Base-by-base conservation (phyloP, 306 rosid species). In the Coriaria nepalensis region DNA sequence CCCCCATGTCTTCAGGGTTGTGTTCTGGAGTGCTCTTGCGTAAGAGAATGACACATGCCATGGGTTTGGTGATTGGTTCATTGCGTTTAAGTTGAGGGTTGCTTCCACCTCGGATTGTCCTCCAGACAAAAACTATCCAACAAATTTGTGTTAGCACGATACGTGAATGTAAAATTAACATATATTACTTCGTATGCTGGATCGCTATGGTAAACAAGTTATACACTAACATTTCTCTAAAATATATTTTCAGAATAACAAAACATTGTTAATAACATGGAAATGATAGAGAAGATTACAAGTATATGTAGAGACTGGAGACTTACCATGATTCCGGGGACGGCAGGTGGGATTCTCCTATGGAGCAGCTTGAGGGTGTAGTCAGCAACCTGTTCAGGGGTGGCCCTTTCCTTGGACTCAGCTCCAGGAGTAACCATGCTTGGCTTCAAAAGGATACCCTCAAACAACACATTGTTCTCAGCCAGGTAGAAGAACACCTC, bases 361-460 rank as follows among this genome's bases (percentile, higher is more conserved):
- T 67, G 76, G 61, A 90, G 97, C 66, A 90, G 95, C 53, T 63
- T 73, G 72, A 90, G 92, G 59, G 97, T 90, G 78, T 84, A 84
- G 1, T 70, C 77, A 0, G 97, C 84, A 55, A 90, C 87, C 43
- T 73, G 57, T 40, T 66, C 29, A 41, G 97, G 97, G 56, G 82
- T 56, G 56, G 84, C 95, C 62, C n/a, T 76, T 0, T 84, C 85
- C 72, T 84, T 84, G 72, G 56, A 43, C 75, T 84, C 95, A 8
- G 93, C 92, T 43, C 95, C 97, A 0, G 97, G 97, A 34, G 97
- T 90, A 42, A 90, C 97, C 97, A 90, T 90, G 59, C 97, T 90
- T 13, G 97, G 97, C 73, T 90, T 90, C 53, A 90, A 82, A 65
- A 90, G 97, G 60, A 90, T 84, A 49, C 97, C 97, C 75, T 90